Conservation (phyloP, 768 basidiomycete genomes). For the Leccinum uliginosum region DNA sequence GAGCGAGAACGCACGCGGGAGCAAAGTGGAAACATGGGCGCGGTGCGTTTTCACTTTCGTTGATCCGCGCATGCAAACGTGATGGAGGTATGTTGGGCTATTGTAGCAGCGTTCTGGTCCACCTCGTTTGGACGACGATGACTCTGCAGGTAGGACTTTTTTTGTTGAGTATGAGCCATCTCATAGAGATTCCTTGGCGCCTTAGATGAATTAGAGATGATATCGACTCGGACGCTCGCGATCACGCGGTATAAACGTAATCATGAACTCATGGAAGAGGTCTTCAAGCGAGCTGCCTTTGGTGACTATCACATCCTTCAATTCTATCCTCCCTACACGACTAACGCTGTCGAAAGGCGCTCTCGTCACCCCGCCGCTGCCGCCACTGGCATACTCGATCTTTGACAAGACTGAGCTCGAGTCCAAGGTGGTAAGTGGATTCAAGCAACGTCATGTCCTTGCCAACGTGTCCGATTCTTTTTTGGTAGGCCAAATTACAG, state of each 20-base stretch:
- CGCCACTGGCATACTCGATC: constrained; percentile 53
- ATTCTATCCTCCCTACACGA: background rate
- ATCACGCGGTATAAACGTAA: constrained; percentile 72
- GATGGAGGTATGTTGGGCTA: background rate
- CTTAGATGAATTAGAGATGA: constrained; percentile 63
- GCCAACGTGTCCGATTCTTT: background rate
- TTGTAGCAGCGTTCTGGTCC: constrained; percentile 30
- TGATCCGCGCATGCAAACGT: background rate
- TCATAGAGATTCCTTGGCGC: background rate
- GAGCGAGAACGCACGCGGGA: constrained; percentile 56
- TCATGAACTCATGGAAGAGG: constrained; percentile 81
- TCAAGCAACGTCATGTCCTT: background rate
- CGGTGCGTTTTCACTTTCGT: constrained; percentile 29
- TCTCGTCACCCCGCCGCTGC: constrained; percentile 36
- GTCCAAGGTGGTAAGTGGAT: constrained; percentile 45
- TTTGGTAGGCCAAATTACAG: constrained; percentile 48
- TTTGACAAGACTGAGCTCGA: constrained; percentile 58
- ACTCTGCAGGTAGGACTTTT: constrained; percentile 52
- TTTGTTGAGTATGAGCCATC: background rate
- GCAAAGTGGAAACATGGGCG: constrained; percentile 38
- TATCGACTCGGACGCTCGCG: constrained; percentile 70
- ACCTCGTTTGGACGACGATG: constrained; percentile 49
- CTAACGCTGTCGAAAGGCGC: constrained; percentile 33
- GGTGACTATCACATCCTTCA: constrained; percentile 27
- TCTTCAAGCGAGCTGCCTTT: constrained; percentile 71